phyloP scores from a whole-genome alignment of 169 alveolate species.

The Babesia caballi region DNA sequence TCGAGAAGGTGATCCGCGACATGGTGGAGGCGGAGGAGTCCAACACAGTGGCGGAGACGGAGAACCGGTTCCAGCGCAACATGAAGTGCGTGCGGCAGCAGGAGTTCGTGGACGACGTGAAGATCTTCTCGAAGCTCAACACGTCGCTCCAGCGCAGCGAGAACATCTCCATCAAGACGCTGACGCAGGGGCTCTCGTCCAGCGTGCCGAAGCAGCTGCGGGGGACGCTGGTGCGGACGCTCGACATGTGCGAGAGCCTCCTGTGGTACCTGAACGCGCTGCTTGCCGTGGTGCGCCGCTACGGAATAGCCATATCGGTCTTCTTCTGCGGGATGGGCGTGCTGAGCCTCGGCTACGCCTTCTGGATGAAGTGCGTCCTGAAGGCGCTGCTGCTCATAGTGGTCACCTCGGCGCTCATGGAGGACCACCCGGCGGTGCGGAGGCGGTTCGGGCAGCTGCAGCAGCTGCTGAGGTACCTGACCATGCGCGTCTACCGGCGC shows the following conservation, averaged over 20 bases:
- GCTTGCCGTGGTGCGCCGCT: constrained; percentile 33
- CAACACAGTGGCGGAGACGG: not conserved
- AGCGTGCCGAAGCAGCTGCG: constrained; percentile 18
- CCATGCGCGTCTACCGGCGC: constrained; percentile 15
- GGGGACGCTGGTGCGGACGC: not conserved
- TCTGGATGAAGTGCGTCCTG: not conserved
- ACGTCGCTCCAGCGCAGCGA: constrained; percentile 30
- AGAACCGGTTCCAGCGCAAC: constrained; percentile 30
- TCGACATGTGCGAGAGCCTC: not conserved
- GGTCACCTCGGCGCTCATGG: not conserved
- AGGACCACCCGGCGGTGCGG: constrained; percentile 2
- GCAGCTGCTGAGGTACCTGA: constrained; percentile 11
- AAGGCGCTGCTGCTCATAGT: constrained; percentile 6
- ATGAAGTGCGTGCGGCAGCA: constrained; percentile 28
- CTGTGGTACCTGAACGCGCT: constrained; percentile 25
- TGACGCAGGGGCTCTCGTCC: constrained; percentile 2
- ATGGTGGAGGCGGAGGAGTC: constrained; percentile 27
- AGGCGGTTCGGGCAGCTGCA: not conserved
- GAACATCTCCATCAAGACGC: constrained; percentile 53
- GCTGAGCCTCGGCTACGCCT: constrained; percentile 12
- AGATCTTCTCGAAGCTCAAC: constrained; percentile 29
- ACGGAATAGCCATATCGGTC: constrained; percentile 2
- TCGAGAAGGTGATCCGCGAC: constrained; percentile 8
- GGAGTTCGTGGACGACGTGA: constrained; percentile 27
- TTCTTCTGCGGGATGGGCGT: constrained; percentile 16